Base-by-base conservation (phyloP, 208 protist genomes). In the Trypanosoma rangeli region DNA sequence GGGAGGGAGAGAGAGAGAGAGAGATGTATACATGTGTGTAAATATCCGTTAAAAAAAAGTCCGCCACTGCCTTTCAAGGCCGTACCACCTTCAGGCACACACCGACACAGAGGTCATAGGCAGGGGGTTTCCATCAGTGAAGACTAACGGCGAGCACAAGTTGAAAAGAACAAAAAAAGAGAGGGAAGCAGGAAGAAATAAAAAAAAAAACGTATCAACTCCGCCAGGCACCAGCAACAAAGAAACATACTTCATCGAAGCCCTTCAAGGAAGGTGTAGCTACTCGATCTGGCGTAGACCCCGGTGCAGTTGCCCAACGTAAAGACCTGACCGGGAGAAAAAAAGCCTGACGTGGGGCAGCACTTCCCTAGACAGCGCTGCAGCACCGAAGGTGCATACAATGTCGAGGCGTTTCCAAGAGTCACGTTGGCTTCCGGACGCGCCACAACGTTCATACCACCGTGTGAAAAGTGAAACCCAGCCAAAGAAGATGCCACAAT, bases 381-480 rank as follows among this genome's bases (percentile, higher is more conserved):
- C 46, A 93, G 64, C 26, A 95, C 69, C 1, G 78, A 79, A 2
- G 90, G 90, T 2, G 84, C 80, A 64, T 87, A 93, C 22, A 92
- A 53, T 12, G 65, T 73, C 12, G 82, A 73, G 0, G 78, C 59
- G 59, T 76, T 82, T 33, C 87, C 90, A 42, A 95, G 80, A 35
- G 64, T 86, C 28, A 87, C 42, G 1, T 86, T 80, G 16, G 86
- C 77, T 24, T 93, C 87, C 0, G 87, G 87, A 48, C 75, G 74
- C 3, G 84, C 90, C 3, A 89, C 58, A 16, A 79, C 79, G 73
- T 95, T 95, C 57, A 95, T 80, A 0, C 85, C 83, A n/a, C 73
- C 70, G 75, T 93, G 84, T 3, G 90, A 95, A 64, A 92, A 95
- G 76, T 95, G 90, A 31, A 95, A 80, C 0, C 76, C 87, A 1